Evolutionary conservation across 75 land plant genomes (phyloP).

Genomic region (Pinus tabuliformis): DNA sequence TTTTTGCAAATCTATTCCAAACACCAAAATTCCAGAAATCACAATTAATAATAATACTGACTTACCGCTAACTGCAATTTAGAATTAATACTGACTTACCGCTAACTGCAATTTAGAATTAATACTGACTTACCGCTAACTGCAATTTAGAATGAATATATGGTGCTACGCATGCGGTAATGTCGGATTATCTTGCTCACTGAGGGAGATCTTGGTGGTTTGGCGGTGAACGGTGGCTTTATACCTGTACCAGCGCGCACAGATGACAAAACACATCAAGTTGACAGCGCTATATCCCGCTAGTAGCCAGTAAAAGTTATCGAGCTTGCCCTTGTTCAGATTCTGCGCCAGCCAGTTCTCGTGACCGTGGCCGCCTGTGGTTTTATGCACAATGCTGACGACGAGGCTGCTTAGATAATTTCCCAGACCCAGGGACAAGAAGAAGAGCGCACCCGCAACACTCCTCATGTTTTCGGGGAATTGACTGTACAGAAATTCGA

Average conservation of each 20-base stretch:
- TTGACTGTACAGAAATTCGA: slow-evolving; percentile 63
- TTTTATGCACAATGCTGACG: slow-evolving; percentile 36
- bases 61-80: too few relatives aligned
- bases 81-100: too few relatives aligned
- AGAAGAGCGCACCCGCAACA: slow-evolving; percentile 57
- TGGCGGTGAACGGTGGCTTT: slow-evolving; percentile 15
- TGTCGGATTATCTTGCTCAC: too few relatives aligned
- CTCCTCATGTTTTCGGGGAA: slow-evolving; percentile 80
- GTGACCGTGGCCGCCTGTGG: slow-evolving; percentile 15
- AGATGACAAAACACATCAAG: slow-evolving; percentile 44
- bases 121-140: too few relatives aligned
- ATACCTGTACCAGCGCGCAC: slow-evolving; percentile 67
- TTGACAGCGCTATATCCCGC: slow-evolving; percentile 46
- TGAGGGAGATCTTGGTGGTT: too few relatives aligned
- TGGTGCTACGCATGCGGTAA: too few relatives aligned
- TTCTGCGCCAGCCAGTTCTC: slow-evolving; percentile 54
- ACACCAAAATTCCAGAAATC: too few relatives aligned
- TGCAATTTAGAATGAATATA: too few relatives aligned
- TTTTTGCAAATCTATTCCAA: too few relatives aligned
- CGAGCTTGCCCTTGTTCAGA: slow-evolving; percentile 59
- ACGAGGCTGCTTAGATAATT: slow-evolving; percentile 58
- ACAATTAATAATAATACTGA: too few relatives aligned
- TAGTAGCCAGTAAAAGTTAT: slow-evolving; percentile 72
- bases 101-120: too few relatives aligned
- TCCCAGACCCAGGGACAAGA: slow-evolving; percentile 39